Base-by-base conservation (phyloP, 352 stramenopile genomes). In the Thraustochytrium striatum region DNA sequence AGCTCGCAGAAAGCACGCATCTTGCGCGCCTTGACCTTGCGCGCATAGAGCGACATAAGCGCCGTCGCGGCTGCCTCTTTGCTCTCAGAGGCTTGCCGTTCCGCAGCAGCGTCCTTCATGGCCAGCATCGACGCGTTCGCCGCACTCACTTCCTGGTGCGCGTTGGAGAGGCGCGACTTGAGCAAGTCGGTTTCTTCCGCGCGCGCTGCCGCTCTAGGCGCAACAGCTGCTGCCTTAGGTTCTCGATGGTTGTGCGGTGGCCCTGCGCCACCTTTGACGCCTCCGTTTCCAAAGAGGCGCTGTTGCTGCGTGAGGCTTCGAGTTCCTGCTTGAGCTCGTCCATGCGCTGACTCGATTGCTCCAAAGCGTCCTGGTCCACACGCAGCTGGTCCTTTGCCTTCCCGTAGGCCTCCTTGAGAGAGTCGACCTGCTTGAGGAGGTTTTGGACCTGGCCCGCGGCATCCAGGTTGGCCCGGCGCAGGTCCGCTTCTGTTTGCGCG, bases 351-450 rank as follows among this genome's bases (percentile, higher is more conserved):
- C 30, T 21, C 11, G 32, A 55, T 7, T 25, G 8, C 35, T 75
- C 65, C 13, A 75, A 43, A 7, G 65, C 65, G 1, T 30, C 3
- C 47, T 58, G 44, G 30, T 75, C 65, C 16, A 68, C 36, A n/a
- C 35, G 44, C 9, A 75, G 65, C 65, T 75, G 65, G n/a, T 75
- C 65, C 36, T 68, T 75, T 30, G 65, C 43, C 16, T 38, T 16
- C 11, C 41, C 39, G 61, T 55, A 75, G 30, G 32, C 41, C 52
- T 62, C 52, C 9, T 38, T 30, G 3, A 30, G 32, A 39, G 58
- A 21, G 16, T 21, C 2, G 11, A 75, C 30, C 65, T 75, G 65
- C 16, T n/a, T 62, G 16, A 55, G 44, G 1, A 61, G 43, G 11
- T 38, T 30, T 8, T 43, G 25, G 3, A 75, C 30, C 30, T 75